A percentile compares a stretch with the other conserved stretches of the same genome.
phyloP scores from a whole-genome alignment of 2,329 filamentous ascomycete genomes.

The Bipolaris cookei region DNA sequence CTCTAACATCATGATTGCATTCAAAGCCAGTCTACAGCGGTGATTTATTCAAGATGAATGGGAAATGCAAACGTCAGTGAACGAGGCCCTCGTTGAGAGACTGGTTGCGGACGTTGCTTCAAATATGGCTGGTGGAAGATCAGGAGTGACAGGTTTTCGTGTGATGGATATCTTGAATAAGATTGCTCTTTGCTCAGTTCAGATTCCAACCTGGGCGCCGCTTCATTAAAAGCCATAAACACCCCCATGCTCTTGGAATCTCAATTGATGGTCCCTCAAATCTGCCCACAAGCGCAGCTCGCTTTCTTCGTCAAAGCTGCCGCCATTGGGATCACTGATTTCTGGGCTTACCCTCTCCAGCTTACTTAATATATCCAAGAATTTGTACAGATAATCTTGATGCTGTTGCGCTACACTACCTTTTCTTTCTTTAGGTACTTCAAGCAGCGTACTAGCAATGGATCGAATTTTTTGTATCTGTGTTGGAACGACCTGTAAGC shows the following conservation, averaged over 20 bases:
- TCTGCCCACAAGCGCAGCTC: conserved; percentile 80
- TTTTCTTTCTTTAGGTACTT: conserved; percentile 62
- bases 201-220: neutral
- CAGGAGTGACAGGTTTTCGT: neutral
- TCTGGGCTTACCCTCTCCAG: conserved; percentile 69
- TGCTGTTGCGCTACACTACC: conserved; percentile 63
- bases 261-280: conserved; percentile 76
- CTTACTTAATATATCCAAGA: conserved; percentile 76
- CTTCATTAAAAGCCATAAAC: conserved; percentile 50
- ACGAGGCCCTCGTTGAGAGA: neutral
- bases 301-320: conserved; percentile 69
- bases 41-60: neutral
- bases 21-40: neutral
- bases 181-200: neutral
- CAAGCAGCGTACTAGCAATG: conserved; percentile 79
- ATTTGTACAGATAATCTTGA: conserved; percentile 73
- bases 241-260: conserved; percentile 71
- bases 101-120: neutral
- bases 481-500: conserved; percentile 36
- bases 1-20: neutral
- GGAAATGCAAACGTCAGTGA: neutral
- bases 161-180: neutral
- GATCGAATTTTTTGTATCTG: conserved; percentile 83
- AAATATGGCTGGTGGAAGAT: neutral
- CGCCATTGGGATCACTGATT: conserved; percentile 38